Evolutionary conservation across 2,329 filamentous ascomycete species (phyloP).

Genomic region (Chaetomium sp.): DNA sequence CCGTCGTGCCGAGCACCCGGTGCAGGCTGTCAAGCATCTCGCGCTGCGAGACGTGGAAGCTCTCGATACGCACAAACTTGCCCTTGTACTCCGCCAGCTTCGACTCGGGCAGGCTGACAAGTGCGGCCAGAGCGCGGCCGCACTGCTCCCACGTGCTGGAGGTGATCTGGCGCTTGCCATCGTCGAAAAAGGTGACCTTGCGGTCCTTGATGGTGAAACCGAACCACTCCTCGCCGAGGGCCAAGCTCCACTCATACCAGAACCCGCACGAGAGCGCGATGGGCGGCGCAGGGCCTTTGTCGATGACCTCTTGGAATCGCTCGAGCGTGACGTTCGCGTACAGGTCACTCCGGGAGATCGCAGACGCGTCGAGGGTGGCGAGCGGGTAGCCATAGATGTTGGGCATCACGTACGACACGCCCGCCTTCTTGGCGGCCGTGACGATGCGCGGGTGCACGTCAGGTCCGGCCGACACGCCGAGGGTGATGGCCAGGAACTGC

Average conservation of each 20-base stretch:
- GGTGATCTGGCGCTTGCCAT: conserved; percentile 50
- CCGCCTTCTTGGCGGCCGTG: conserved; percentile 44
- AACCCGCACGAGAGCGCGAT: conserved; percentile 38
- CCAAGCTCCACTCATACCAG: conserved; percentile 49
- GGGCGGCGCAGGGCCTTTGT: conserved; percentile 25
- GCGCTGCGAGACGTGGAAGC: conserved; percentile 53
- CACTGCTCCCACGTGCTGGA: conserved; percentile 54
- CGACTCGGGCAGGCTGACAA: conserved; percentile 38
- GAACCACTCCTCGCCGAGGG: conserved; percentile 22
- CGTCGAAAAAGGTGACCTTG: conserved; percentile 39
- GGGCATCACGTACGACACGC: conserved; percentile 46
- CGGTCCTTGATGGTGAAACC: conserved; percentile 20
- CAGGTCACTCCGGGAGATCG: conserved; percentile 8
- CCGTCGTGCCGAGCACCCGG: conserved; percentile 49
- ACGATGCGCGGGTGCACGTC: conserved; percentile 41
- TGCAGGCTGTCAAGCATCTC: conserved; percentile 60
- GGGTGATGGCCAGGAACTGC: conserved; percentile 44
- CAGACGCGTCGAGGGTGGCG: conserved; percentile 9
- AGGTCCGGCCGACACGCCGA: conserved; percentile 34
- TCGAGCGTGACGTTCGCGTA: conserved; percentile 20
- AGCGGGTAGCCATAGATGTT: conserved; percentile 37
- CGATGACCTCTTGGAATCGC: conserved; percentile 33
- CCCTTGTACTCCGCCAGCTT: conserved; percentile 30
- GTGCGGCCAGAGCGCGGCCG: conserved; percentile 31
- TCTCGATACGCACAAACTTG: conserved; percentile 44